Evolutionary conservation across 257 asterid species (phyloP), one percentile per base, ranked within the genome.

Genomic region (Thymus mandschuricus): DNA sequence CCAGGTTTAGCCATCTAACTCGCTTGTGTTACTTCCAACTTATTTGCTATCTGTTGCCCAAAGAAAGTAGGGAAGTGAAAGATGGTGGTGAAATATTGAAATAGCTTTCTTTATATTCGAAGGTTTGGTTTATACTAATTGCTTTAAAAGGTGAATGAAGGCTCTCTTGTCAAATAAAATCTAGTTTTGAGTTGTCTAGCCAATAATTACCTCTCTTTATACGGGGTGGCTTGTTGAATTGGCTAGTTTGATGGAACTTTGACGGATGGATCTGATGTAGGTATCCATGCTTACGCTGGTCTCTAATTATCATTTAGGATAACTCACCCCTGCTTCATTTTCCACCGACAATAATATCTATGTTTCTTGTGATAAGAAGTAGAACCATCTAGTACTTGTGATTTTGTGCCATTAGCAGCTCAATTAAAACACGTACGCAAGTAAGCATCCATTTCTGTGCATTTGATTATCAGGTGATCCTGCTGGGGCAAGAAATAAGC

Each of bases 401-500:
- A 8, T 50, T 28, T 10, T 51, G 38, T 28, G 46, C 66, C 4
- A 60, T 44, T 11, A 3, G 34, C 21, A 3, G 34, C 59, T 58
- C 57, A 6, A 28, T 60, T 70, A 57, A 30, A 34, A 41, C 34
- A 35, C 43, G 0, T 48, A 44, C 63, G 64, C 29, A 50, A 57
- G 33, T 10, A 69, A 56, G 5, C 58, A 30, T 9, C 2, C 15
- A 38, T 38, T 21, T 6, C 33, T 63, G 1, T 21, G 61, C 63
- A 35, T 55, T 60, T 38, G 7, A 8, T 1, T 57, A 59, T 60
- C 80, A 94, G 99, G 99, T 45, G 97, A 95, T 80, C 99, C 98
- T 15, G 97, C 96, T 50, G 99, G 97, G 69, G 94, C 97, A 70
- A 88, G 99, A 83, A 85, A 82, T 62, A 95, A 95, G 84, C 84